Evolutionary conservation across 2,329 filamentous ascomycete genomes (phyloP).

Genomic region (Colletotrichum tabaci): DNA sequence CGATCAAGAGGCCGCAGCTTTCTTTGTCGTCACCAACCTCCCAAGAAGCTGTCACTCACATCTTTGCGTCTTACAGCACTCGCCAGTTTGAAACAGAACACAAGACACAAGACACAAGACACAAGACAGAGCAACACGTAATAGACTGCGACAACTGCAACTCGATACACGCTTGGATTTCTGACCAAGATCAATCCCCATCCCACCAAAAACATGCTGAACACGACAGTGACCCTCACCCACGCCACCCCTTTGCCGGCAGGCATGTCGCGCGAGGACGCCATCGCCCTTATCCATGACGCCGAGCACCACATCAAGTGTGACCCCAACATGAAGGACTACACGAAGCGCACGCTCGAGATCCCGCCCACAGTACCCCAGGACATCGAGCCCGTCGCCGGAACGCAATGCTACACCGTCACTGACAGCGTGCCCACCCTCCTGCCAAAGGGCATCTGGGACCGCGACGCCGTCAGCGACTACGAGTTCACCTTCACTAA

Average conservation of each 20-base stretch:
- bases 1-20: background rate
- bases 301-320: constrained; percentile 67
- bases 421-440: constrained; percentile 66
- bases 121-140: background rate
- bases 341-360: constrained; percentile 49
- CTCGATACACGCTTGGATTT: background rate
- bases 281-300: constrained; percentile 64
- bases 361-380: constrained; percentile 50
- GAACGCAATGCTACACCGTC: constrained; percentile 61
- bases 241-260: constrained; percentile 61
- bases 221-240: constrained; percentile 57
- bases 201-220: constrained; percentile 56
- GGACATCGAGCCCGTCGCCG: constrained; percentile 46
- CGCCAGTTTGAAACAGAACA: background rate
- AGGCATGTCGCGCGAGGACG: constrained; percentile 52
- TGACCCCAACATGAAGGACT: constrained; percentile 65
- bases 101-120: background rate
- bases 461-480: constrained; percentile 66
- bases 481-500: constrained; percentile 68
- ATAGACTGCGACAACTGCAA: background rate
- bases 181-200: background rate
- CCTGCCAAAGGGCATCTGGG: constrained; percentile 69
- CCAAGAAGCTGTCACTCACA: background rate
- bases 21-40: background rate
- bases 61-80: background rate